Percentiles rank a stretch among this genome's conserved stretches.
phyloP scores from a whole-genome alignment of 495 filamentous ascomycete genomes.

The Achaetomiella virescens region DNA sequence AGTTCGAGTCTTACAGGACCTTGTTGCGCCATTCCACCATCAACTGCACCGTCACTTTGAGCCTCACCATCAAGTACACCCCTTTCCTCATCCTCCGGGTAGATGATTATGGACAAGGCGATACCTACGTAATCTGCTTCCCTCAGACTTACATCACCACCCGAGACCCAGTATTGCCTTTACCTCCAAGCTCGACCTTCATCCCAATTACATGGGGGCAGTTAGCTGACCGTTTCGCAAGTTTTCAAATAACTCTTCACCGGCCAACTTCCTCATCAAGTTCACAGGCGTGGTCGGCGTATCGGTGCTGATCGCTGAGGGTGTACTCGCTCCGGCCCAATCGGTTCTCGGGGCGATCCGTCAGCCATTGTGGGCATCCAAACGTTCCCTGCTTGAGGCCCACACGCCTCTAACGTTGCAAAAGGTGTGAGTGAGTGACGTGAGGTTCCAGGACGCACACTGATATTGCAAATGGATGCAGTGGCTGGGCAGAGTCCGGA shows the following conservation, averaged over 20 bases:
- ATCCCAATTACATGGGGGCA: conserved; percentile 46
- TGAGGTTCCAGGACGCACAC: no score
- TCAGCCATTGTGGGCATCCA: no score
- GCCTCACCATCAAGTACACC: conserved; percentile 69
- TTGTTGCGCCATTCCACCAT: conserved; percentile 65
- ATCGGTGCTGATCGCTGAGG: conserved; percentile 61
- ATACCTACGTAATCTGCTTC: conserved; percentile 42
- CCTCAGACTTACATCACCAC: conserved; percentile 38
- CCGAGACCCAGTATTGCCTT: conserved; percentile 45
- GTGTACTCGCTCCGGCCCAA: conserved; percentile 63
- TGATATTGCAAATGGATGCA: no score
- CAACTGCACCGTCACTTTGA: conserved; percentile 66
- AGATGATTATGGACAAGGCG: conserved; percentile 73
- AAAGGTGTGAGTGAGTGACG: no score
- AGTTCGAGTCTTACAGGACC: conserved; percentile 54
- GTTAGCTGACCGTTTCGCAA: conserved; percentile 47
- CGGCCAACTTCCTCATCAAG: conserved; percentile 51
- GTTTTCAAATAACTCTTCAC: conserved; percentile 50
- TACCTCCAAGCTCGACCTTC: conserved; percentile 50
- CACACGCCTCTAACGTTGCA: no score
- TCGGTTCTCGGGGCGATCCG: conserved; percentile 64
- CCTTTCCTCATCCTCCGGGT: conserved; percentile 63
- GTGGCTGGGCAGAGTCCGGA: no score
- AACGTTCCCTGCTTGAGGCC: no score
- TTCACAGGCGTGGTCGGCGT: conserved; percentile 62